Base-by-base conservation (phyloP, 352 stramenopile species). In the Globisporangium nagaii region DNA sequence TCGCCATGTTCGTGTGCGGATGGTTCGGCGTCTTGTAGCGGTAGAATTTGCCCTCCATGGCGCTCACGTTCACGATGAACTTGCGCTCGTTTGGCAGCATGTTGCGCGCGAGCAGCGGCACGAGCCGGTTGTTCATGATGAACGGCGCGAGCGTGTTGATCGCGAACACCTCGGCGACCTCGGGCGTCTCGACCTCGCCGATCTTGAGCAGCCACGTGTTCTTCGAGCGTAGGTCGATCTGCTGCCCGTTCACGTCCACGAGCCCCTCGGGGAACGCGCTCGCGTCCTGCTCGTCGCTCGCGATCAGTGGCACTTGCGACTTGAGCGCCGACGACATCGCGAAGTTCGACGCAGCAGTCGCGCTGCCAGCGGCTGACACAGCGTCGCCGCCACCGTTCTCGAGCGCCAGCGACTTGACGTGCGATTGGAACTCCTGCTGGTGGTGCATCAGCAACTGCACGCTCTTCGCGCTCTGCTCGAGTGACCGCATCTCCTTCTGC, bases 11-110 rank as follows among this genome's bases (percentile, higher is more conserved):
- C 19, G 96, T 98, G 69, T 99, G 96, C 44, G 95, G 94, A 63
- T 98, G 95, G 70, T 98, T 97, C 7, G 90, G 75, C 63, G 95
- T 98, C 78, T 99, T 99, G 79, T 97, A 96, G 19, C 96, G 76
- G 68, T 98, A 98, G 63, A 99, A 99, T 68, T 99, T 98, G 45
- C 96, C 96, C 63, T 99, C 96, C 96, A 98, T 99, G 31, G 96
- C 95, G 30, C 88, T 98, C 20, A 99, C 96, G 60, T 98, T 98
- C 49, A 98, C 97, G 51, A 99, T 96, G 51, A 98, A 98, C 60
- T 90, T 93, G 60, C 76, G 82, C 39, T 90, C 76, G 0, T 44
- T 58, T 1, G 64, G 45, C 0, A 48, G 52, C 17, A 68, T 62
- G 24, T 64, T 78, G 55, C 79, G 86, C 50, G 84, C 73, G 64